Evolutionary conservation across 208 protist genomes (phyloP).

Genomic region (Leishmania tropica): DNA sequence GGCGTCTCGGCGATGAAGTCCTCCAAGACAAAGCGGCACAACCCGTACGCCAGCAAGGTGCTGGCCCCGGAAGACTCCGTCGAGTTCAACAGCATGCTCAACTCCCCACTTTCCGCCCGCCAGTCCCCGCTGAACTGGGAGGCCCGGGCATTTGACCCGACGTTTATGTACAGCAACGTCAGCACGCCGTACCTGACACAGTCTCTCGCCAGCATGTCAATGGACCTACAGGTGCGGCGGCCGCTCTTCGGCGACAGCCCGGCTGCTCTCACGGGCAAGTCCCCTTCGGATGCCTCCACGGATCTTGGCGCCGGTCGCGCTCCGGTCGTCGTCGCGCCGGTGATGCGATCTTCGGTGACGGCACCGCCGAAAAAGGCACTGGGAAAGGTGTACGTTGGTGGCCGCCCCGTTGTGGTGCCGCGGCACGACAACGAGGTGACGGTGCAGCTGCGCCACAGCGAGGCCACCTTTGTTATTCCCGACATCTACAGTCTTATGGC

Average conservation of each 20-base stretch:
- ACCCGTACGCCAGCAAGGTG: constrained; percentile 63
- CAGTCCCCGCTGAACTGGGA: constrained; percentile 33
- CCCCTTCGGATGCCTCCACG: not conserved
- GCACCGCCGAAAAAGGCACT: constrained; percentile 28
- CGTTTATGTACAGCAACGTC: constrained; percentile 24
- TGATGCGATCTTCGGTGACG: not conserved
- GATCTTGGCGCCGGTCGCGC: not conserved
- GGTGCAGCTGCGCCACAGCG: constrained; percentile 55
- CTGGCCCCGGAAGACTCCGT: constrained; percentile 47
- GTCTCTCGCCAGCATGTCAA: constrained; percentile 19
- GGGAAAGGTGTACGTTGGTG: constrained; percentile 57
- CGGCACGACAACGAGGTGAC: constrained; percentile 59
- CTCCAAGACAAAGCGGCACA: constrained; percentile 41
- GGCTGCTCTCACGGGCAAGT: not conserved
- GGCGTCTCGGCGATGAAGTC: constrained; percentile 14
- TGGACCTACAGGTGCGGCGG: constrained; percentile 19
- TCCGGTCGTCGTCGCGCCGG: not conserved
- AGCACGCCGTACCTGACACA: constrained; percentile 23
- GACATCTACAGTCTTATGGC: constrained; percentile 60
- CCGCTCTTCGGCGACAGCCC: constrained; percentile 25
- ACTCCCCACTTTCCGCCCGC: constrained; percentile 20
- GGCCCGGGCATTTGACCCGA: constrained; percentile 29
- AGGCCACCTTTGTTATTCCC: constrained; percentile 43
- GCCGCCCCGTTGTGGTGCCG: constrained; percentile 51
- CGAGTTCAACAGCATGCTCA: constrained; percentile 28